phyloP scores from a whole-genome alignment of 2,329 filamentous ascomycete genomes.

The Claviceps quebecensis region DNA sequence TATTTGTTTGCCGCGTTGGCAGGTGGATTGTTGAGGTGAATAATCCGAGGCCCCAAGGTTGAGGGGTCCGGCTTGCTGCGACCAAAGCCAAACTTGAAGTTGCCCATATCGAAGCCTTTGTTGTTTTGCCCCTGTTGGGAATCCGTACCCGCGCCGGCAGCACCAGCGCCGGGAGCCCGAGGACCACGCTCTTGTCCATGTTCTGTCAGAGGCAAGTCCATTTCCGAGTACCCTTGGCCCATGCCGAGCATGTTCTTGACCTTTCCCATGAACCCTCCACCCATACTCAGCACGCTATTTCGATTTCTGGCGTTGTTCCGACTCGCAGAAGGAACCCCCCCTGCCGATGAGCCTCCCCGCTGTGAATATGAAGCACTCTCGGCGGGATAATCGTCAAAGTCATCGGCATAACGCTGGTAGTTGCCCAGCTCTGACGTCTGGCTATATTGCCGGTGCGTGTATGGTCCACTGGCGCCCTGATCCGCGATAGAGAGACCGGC shows the following conservation, averaged over 20 bases:
- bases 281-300: conserved; percentile 78
- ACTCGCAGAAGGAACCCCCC: conserved; percentile 33
- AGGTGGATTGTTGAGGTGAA: conserved; percentile 90
- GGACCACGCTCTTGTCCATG: conserved; percentile 30
- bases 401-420: conserved; percentile 81
- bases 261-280: conserved; percentile 72
- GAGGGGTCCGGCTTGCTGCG: conserved; percentile 75
- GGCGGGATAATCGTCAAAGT: conserved; percentile 67
- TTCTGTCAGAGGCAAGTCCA: conserved; percentile 92
- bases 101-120: conserved; percentile 54
- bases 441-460: conserved; percentile 40
- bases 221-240: conserved; percentile 82
- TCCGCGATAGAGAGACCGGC: conserved; percentile 11
- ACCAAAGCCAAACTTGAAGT: conserved; percentile 88
- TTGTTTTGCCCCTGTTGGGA: conserved; percentile 26
- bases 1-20: conserved; percentile 84
- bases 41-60: conserved; percentile 79
- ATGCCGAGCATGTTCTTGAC: conserved; percentile 87
- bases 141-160: conserved; percentile 16
- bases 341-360: conserved; percentile 43
- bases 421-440: conserved; percentile 77
- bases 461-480: conserved; percentile 23
- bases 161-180: conserved; percentile 24
- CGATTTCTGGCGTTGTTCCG: conserved; percentile 52
- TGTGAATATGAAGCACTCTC: conserved; percentile 78